phyloP scores from a whole-genome alignment of 371 early-diverging fungal species.

The Mucor lusitanicus region DNA sequence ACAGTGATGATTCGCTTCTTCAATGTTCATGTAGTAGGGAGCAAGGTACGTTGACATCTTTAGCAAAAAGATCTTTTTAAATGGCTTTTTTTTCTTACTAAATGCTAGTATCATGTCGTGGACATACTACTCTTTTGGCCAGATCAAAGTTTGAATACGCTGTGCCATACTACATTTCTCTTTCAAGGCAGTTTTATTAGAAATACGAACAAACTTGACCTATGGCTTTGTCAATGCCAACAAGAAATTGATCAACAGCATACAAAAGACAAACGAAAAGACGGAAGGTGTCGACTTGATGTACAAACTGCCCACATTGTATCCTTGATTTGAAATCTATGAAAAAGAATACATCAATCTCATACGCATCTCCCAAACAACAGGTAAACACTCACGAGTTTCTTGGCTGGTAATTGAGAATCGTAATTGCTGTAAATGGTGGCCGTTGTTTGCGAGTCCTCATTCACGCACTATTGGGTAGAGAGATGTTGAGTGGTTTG shows the following conservation, averaged over 20 bases:
- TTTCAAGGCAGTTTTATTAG: too few relatives aligned
- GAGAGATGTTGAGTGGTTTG: neutral
- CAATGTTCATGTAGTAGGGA: too few relatives aligned
- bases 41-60: too few relatives aligned
- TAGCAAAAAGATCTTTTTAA: too few relatives aligned
- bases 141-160: too few relatives aligned
- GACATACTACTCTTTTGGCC: too few relatives aligned
- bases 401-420: neutral
- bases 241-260: constrained; percentile 3
- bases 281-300: constrained; percentile 1
- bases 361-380: neutral
- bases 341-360: neutral
- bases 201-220: neutral
- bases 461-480: neutral
- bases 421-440: neutral
- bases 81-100: too few relatives aligned
- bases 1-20: too few relatives aligned
- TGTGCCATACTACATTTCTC: too few relatives aligned
- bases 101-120: too few relatives aligned
- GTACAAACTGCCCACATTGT: neutral
- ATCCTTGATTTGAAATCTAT: constrained; percentile 2
- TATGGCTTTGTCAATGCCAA: constrained; percentile 7
- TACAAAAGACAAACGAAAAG: constrained; percentile 1
- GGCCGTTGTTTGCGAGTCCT: neutral
- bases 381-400: neutral